Evolutionary conservation across 106 monocot species (phyloP).

Genomic region (Dendrobium huoshanense): DNA sequence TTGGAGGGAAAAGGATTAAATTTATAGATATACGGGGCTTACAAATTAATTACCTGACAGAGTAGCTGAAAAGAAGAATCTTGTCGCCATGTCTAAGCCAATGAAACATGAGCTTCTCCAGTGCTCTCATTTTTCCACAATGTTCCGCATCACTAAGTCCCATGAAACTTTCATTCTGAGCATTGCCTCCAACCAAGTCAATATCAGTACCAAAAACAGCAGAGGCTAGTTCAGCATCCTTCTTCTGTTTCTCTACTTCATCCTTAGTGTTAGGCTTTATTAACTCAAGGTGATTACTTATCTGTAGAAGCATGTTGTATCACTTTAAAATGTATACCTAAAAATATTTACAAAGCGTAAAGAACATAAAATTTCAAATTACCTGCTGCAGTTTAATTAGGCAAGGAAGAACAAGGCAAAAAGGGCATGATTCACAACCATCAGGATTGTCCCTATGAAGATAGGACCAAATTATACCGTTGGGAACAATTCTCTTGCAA

Average conservation of each 20-base stretch:
- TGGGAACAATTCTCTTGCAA: slow-evolving; percentile 67
- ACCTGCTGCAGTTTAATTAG: slow-evolving; percentile 97
- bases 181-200: slow-evolving; percentile 67
- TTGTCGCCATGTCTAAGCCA: slow-evolving; percentile 82
- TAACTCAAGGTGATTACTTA: slow-evolving; percentile 96
- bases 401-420: slow-evolving; percentile 95
- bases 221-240: slow-evolving; percentile 88
- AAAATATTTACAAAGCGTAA: background rate
- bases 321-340: background rate
- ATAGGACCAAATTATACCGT: slow-evolving; percentile 93
- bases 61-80: slow-evolving; percentile 93
- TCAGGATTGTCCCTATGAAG: slow-evolving; percentile 86
- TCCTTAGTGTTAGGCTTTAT: slow-evolving; percentile 95
- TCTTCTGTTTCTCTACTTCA: slow-evolving; percentile 86
- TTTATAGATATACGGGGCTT: background rate
- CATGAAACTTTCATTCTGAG: slow-evolving; percentile 81
- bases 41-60: slow-evolving; percentile 59
- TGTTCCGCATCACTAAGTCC: slow-evolving; percentile 95
- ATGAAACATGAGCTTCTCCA: slow-evolving; percentile 58
- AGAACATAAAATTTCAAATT: background rate
- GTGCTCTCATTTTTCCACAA: slow-evolving; percentile 92
- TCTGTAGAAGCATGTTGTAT: slow-evolving; percentile 23
- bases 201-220: slow-evolving; percentile 67
- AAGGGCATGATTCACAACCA: slow-evolving; percentile 90
- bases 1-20: background rate